Evolutionary conservation across 148 eudicot species (phyloP).

Genomic region (Rhododendron molle): DNA sequence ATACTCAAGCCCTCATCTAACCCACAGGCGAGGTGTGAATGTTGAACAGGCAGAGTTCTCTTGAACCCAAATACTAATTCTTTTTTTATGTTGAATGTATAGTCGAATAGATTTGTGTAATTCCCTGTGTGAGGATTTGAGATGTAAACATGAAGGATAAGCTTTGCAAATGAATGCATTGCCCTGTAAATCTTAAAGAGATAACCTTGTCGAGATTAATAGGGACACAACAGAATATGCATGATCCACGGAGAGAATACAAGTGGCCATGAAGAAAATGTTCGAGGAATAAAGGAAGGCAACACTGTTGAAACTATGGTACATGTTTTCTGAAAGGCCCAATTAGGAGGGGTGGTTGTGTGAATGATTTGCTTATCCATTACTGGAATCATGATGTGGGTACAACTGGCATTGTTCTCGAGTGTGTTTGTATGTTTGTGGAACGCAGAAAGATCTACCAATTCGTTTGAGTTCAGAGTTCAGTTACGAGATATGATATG

Average conservation of each 20-base stretch:
- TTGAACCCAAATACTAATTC: neutral
- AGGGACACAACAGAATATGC: neutral
- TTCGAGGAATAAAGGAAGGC: neutral
- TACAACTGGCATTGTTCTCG: too few species aligned
- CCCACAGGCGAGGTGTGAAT: conserved; percentile 13
- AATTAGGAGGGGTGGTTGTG: neutral
- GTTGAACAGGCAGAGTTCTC: conserved; percentile 8
- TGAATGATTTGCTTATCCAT: neutral
- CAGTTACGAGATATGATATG: too few species aligned
- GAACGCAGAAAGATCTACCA: too few species aligned
- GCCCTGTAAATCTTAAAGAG: neutral
- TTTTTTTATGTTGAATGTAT: neutral
- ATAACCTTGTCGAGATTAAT: neutral
- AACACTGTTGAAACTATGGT: too few species aligned
- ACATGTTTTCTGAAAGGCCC: too few species aligned
- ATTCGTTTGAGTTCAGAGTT: too few species aligned
- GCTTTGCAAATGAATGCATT: neutral
- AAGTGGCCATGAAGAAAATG: neutral
- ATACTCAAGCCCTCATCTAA: conserved; percentile 26
- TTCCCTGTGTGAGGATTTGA: neutral
- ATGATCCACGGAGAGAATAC: neutral
- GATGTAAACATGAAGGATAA: neutral
- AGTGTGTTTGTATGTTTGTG: too few species aligned
- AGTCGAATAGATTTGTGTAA: neutral
- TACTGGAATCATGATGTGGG: neutral